phyloP scores from a whole-genome alignment of 306 rosid genomes.

The Ceratonia siliqua region DNA sequence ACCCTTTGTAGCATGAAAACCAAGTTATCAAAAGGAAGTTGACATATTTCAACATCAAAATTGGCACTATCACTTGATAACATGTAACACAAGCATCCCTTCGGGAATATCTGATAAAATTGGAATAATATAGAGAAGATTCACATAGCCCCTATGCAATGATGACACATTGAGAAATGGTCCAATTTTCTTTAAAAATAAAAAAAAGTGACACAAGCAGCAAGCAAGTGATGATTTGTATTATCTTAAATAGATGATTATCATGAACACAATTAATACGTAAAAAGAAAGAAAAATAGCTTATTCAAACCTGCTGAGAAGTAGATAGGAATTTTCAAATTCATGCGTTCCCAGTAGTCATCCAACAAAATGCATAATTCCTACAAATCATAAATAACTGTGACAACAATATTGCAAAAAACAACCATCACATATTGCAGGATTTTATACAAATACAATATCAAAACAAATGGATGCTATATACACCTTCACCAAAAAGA shows the following conservation, averaged over 20 bases:
- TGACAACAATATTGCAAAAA: slow-evolving; percentile 2
- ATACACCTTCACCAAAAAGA: background rate
- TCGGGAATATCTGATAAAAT: background rate
- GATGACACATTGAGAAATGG: background rate
- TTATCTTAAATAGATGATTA: background rate
- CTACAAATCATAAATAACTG: slow-evolving; percentile 42
- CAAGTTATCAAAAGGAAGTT: too few species aligned
- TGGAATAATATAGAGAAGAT: background rate
- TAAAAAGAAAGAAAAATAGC: background rate
- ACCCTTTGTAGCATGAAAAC: too few species aligned
- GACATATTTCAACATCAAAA: too few species aligned
- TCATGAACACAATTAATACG: background rate
- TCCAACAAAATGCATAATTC: slow-evolving; percentile 95
- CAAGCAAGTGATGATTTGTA: background rate
- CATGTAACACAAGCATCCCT: too few species aligned
- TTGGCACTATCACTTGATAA: too few species aligned
- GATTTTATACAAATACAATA: background rate
- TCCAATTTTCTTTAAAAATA: too few species aligned
- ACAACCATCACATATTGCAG: background rate
- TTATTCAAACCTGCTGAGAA: slow-evolving; percentile 77
- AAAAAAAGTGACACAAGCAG: background rate
- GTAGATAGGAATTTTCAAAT: slow-evolving; percentile 88
- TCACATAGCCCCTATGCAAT: background rate
- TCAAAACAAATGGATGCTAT: background rate
- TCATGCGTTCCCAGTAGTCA: slow-evolving; percentile 96